Evolutionary conservation across 305 asterid species (phyloP).

Genomic region (Withania somnifera): DNA sequence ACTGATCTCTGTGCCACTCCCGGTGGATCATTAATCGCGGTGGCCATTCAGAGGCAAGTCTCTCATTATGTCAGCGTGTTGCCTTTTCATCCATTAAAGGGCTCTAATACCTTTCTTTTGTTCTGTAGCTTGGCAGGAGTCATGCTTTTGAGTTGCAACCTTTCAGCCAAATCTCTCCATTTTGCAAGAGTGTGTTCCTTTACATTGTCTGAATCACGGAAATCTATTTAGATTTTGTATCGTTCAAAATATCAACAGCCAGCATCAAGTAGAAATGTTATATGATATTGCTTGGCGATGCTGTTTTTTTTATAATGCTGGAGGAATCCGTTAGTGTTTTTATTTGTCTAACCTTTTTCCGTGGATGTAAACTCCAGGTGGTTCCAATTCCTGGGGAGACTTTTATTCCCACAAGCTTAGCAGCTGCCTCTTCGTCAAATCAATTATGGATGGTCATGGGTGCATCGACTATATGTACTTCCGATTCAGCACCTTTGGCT

Average conservation of each 20-base stretch:
- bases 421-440: slow-evolving; percentile 29
- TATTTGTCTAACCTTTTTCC: not conserved
- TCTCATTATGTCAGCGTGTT: not conserved
- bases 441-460: slow-evolving; percentile 94
- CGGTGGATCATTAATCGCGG: slow-evolving; percentile 63
- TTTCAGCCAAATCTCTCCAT: slow-evolving; percentile 42
- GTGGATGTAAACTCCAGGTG: slow-evolving; percentile 31
- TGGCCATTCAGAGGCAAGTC: slow-evolving; percentile 60
- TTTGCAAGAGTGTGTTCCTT: slow-evolving; percentile 45
- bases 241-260: not conserved
- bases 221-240: not conserved
- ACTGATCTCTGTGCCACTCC: slow-evolving; percentile 57
- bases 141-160: slow-evolving; percentile 52
- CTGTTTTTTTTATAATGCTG: not conserved
- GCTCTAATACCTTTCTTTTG: not conserved
- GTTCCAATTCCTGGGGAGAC: slow-evolving; percentile 48
- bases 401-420: slow-evolving; percentile 72
- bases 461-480: slow-evolving; percentile 30
- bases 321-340: no score
- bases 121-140: slow-evolving; percentile 60
- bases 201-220: not conserved
- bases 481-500: slow-evolving; percentile 34
- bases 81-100: not conserved
- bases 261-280: not conserved
- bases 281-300: not conserved